A percentile compares a stretch with the other conserved stretches of the same genome.
Evolutionary conservation across 2,329 filamentous ascomycete species (phyloP).

Genomic region (Tolypocladium inflatum): DNA sequence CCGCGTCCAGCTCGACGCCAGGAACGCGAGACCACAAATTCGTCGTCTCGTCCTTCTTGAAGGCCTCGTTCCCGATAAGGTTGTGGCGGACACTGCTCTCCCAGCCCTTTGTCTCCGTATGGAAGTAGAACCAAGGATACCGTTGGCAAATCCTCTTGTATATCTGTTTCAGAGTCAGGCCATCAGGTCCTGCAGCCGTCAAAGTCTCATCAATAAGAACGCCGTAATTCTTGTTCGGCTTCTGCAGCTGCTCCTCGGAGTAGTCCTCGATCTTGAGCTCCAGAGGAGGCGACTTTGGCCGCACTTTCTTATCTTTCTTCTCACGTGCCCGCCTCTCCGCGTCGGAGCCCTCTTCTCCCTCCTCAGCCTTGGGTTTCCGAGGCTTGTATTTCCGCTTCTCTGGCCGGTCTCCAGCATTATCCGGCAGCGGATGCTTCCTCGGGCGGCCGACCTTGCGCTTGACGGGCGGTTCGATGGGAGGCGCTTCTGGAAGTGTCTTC

Average conservation of each 20-base stretch:
- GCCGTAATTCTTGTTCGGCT: conserved; percentile 54
- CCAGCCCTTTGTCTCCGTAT: conserved; percentile 54
- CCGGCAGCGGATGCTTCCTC: conserved; percentile 51
- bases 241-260: conserved; percentile 47
- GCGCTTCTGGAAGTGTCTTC: conserved; percentile 38
- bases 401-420: conserved; percentile 41
- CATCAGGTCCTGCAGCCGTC: conserved; percentile 41
- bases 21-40: conserved; percentile 48
- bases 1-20: conserved; percentile 49
- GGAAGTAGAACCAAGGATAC: conserved; percentile 52
- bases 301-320: conserved; percentile 50
- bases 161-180: conserved; percentile 50
- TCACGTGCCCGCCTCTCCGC: conserved; percentile 45
- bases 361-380: conserved; percentile 43
- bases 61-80: conserved; percentile 52
- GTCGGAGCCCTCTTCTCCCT: conserved; percentile 45
- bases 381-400: conserved; percentile 61
- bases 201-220: conserved; percentile 52
- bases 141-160: conserved; percentile 51
- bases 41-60: conserved; percentile 47
- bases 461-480: conserved; percentile 38
- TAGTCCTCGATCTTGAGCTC: conserved; percentile 46
- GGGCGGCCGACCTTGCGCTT: conserved; percentile 59
- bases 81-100: conserved; percentile 57
- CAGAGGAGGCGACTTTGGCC: conserved; percentile 51